phyloP scores from a whole-genome alignment of 2,329 filamentous ascomycete species.

The Lecanosticta acicola region DNA sequence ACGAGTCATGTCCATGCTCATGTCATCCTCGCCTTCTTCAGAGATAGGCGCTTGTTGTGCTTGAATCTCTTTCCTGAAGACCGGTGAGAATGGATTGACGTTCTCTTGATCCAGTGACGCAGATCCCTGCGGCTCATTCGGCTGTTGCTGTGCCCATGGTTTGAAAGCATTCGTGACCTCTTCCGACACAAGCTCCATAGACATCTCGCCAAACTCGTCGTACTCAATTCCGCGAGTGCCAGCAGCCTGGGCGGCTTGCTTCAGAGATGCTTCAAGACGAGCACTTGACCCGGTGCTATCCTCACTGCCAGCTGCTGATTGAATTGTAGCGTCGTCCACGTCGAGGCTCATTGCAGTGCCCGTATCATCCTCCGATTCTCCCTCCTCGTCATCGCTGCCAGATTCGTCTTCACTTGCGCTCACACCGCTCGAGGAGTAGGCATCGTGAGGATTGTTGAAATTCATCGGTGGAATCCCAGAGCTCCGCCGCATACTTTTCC shows the following conservation, averaged over 20 bases:
- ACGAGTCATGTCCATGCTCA: conserved; percentile 92
- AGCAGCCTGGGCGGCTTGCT: conserved; percentile 68
- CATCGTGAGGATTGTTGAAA: conserved; percentile 58
- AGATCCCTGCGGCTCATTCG: conserved; percentile 18
- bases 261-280: conserved; percentile 69
- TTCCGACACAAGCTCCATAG: conserved; percentile 54
- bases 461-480: conserved; percentile 61
- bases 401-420: conserved; percentile 57
- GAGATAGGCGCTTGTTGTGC: conserved; percentile 24
- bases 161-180: conserved; percentile 69
- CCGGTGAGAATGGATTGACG: conserved; percentile 44
- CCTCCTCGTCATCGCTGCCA: conserved; percentile 51
- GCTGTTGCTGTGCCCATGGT: conserved; percentile 58
- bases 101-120: conserved; percentile 45
- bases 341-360: conserved; percentile 79
- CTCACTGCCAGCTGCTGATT: conserved; percentile 31
- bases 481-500: conserved; percentile 60
- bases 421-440: conserved; percentile 72
- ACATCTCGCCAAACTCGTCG: conserved; percentile 49
- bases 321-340: conserved; percentile 44
- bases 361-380: conserved; percentile 55
- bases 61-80: conserved; percentile 33
- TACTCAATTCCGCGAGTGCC: conserved; percentile 63
- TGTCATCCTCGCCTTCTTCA: conserved; percentile 52
- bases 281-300: conserved; percentile 61